Evolutionary conservation across 176 grass and related monocot genomes (phyloP).

Genomic region (Triticum dicoccoides): DNA sequence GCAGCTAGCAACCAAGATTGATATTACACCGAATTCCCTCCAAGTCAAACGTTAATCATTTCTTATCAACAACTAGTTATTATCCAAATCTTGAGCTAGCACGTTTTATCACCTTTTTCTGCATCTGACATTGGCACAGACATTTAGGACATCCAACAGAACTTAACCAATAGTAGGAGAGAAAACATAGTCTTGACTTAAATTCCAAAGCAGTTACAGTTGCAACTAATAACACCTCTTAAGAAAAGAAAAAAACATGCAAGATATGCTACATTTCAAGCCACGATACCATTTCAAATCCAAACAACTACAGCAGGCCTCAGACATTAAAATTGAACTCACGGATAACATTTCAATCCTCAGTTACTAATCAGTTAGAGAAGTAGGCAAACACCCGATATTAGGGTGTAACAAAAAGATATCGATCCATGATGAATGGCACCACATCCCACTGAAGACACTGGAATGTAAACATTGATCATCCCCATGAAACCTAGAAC

Average conservation of each 20-base stretch:
- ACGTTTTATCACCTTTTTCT: background rate
- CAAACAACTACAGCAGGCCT: background rate
- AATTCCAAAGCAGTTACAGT: background rate
- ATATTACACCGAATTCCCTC: background rate
- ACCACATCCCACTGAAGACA: background rate
- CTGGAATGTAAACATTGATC: background rate
- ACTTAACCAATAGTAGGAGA: background rate
- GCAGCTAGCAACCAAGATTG: background rate
- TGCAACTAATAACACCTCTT: background rate
- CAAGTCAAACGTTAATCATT: constrained; percentile 1
- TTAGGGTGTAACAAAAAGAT: background rate
- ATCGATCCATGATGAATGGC: background rate
- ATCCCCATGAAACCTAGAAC: constrained; percentile 22
- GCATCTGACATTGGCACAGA: background rate
- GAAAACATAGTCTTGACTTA: background rate
- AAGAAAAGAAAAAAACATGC: background rate
- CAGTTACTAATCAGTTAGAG: background rate
- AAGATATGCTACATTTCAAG: background rate
- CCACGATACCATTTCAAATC: background rate
- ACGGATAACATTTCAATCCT: background rate
- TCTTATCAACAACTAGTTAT: background rate
- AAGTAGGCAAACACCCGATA: background rate
- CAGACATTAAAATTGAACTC: background rate
- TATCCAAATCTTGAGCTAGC: background rate
- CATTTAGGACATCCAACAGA: background rate